Evolutionary conservation across 495 filamentous ascomycete species (phyloP), one percentile per base, ranked within the genome.

Genomic region (Amorphotheca resinae): DNA sequence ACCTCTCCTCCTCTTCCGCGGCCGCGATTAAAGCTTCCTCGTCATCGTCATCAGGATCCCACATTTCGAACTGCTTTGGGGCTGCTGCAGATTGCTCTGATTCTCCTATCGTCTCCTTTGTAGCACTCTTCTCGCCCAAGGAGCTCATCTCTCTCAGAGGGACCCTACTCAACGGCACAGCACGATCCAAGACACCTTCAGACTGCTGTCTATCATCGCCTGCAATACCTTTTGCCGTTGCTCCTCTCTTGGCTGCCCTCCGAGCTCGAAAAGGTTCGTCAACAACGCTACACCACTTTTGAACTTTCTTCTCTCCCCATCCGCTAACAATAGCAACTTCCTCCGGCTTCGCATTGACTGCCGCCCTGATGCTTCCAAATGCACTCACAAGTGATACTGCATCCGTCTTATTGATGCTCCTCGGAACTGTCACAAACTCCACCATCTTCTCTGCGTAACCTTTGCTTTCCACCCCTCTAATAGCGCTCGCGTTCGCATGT

Each of bases 281-380:
- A 5, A 95, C 85, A 3, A 79, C 79, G 39, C 62, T 70, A 54
- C 74, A 82, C 86, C 89, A 96, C 41, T 72, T 70, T 54, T 79
- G 76, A 5, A 95, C 85, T 60, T 96, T 99, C 65, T 82, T 89
- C 65, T 93, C 84, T 14, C 91, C 91, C 88, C 88, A 96, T 8
- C 91, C 91, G 4, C 80, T 72, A 21, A 99, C 75, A 32, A 83
- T 59, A 21, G 75, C 70, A 33, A 96, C 67, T 59, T 93, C 82
- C 52, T 99, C 93, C 1, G 83, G 78, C 9, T 76, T 69, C 11
- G 85, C 88, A 64, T 95, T 96, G 25, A 96, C 65, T 0, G 89
- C 91, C 18, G 81, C 80, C 52, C 80, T 74, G 22, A 96, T 58
- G 42, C 79, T 89, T 4, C 93, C 93, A 65, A 95, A 96, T 12